phyloP scores from a whole-genome alignment of 1,284 basidiomycete species.

The Cutaneotrichosporon cavernicola region DNA sequence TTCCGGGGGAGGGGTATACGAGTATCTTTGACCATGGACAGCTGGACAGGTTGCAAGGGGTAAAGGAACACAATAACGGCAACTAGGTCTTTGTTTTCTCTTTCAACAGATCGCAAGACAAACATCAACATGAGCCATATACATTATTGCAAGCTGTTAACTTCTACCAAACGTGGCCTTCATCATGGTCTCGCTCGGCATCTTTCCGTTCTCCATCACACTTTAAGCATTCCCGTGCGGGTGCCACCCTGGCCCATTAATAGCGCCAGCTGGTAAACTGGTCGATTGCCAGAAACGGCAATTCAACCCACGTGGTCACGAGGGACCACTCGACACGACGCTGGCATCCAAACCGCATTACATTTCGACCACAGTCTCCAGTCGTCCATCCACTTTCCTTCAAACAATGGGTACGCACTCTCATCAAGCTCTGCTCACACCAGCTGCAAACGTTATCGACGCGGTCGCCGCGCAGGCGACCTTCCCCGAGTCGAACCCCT shows the following conservation, averaged over 20 bases:
- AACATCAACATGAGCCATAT: no score
- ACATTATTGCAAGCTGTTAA: no score
- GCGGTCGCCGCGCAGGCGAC: constrained; percentile 64
- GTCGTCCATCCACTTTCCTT: constrained; percentile 2
- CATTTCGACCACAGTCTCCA: not conserved
- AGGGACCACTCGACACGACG: not conserved
- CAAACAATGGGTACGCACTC: constrained; percentile 1
- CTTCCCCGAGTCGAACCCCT: constrained; percentile 74
- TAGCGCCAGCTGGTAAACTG: not conserved
- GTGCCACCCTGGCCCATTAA: not conserved
- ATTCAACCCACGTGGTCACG: not conserved
- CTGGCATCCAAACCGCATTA: not conserved
- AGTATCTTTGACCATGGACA: no score
- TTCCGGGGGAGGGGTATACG: no score
- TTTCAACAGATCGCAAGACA: no score
- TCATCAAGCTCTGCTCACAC: not conserved
- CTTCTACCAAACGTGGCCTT: no score
- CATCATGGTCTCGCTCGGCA: no score
- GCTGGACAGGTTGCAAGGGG: no score
- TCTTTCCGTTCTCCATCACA: no score
- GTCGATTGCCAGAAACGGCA: not conserved
- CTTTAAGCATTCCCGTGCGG: not conserved
- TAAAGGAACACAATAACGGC: no score
- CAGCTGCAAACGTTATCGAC: constrained; percentile 18
- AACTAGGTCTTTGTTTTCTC: no score